Conservation (phyloP, 306 rosid genomes). For the Cucumis melo region DNA sequence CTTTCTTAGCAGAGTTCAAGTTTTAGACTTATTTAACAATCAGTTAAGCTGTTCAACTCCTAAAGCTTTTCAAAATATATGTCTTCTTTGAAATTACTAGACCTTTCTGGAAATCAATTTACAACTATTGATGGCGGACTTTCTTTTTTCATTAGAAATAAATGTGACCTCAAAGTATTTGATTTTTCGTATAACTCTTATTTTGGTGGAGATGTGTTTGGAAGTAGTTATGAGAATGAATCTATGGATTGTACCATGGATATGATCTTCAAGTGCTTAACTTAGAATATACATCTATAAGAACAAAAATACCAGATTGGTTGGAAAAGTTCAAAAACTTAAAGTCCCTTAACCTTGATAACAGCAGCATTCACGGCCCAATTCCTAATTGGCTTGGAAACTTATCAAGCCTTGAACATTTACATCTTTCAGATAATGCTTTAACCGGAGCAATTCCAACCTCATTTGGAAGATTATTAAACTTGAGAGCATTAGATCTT, state of each 20-base stretch:
- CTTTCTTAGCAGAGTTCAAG: neutral
- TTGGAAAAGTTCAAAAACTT: neutral
- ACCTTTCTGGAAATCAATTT: neutral
- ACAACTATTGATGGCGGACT: neutral
- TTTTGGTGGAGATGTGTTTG: neutral
- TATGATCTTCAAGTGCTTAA: neutral
- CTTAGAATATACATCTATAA: neutral
- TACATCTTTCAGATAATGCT: neutral
- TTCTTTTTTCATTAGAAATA: neutral
- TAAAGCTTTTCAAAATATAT: neutral
- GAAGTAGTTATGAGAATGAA: neutral
- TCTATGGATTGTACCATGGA: neutral
- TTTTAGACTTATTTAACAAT: neutral
- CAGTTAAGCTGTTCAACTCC: neutral
- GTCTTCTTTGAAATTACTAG: neutral
- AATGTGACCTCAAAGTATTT: neutral
- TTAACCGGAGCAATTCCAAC: neutral
- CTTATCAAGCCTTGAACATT: neutral
- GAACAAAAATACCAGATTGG: neutral
- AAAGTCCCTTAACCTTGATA: neutral
- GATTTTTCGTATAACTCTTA: neutral
- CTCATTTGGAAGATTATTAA: neutral
- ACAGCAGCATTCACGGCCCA: neutral
- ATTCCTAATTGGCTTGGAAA: neutral
- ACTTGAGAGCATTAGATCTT: too few relatives aligned